phyloP scores from a whole-genome alignment of 2,329 filamentous ascomycete genomes.

The Aureobasidium musti region DNA sequence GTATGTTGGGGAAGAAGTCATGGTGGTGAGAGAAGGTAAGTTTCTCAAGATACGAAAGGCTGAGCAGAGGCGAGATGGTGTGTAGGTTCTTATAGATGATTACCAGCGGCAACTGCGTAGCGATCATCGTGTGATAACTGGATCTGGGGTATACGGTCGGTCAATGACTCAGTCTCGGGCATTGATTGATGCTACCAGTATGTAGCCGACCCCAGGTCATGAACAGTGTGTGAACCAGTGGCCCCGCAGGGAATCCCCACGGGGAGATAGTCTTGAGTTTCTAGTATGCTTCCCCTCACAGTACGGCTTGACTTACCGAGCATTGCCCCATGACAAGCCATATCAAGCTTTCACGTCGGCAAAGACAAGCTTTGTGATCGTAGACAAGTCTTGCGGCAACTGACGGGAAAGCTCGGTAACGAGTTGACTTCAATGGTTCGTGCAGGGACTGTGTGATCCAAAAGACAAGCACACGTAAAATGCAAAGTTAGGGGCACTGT shows the following conservation, averaged over 20 bases:
- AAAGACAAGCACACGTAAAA: too few species aligned
- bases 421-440: background rate
- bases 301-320: background rate
- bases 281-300: background rate
- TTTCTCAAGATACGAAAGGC: too few species aligned
- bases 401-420: background rate
- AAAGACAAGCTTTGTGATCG: background rate
- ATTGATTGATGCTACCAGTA: background rate
- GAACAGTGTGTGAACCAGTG: background rate
- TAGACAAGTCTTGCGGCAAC: background rate
- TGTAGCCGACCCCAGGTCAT: background rate
- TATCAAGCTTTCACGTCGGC: background rate
- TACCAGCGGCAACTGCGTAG: background rate
- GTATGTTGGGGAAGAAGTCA: conserved; percentile 29
- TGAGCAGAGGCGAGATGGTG: background rate
- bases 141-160: background rate
- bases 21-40: background rate
- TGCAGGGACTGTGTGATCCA: background rate
- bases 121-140: background rate
- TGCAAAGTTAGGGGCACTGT: too few species aligned
- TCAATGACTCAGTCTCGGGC: background rate
- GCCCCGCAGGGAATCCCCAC: background rate
- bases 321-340: background rate
- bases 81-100: background rate
- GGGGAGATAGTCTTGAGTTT: background rate